Conservation (phyloP, 2,329 filamentous ascomycete genomes). For the Aspergillus sojae region DNA sequence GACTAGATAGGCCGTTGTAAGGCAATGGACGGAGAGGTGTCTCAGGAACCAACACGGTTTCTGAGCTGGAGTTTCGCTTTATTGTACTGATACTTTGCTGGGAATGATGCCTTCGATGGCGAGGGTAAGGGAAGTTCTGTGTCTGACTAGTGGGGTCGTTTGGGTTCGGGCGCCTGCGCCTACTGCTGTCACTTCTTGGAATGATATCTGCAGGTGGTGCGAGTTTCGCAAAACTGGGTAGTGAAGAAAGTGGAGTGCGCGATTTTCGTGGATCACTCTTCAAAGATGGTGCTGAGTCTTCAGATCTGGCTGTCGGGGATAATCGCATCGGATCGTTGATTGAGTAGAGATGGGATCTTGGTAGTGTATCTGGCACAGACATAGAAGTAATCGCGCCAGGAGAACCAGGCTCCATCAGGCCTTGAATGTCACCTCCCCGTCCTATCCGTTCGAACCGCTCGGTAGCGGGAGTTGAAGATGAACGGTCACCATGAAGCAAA, state of each 20-base stretch:
- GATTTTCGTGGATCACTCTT: slow-evolving; percentile 21
- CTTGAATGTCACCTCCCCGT: slow-evolving; percentile 21
- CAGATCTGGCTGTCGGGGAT: slow-evolving; percentile 17
- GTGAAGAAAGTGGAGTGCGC: slow-evolving; percentile 20
- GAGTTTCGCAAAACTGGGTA: slow-evolving; percentile 33
- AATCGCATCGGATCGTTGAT: slow-evolving; percentile 13
- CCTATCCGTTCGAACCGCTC: slow-evolving; percentile 56
- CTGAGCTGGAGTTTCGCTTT: slow-evolving; percentile 23
- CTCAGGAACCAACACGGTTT: slow-evolving; percentile 28
- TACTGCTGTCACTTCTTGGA: slow-evolving; percentile 31
- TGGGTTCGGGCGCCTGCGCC: slow-evolving; percentile 42
- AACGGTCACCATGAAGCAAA: slow-evolving; percentile 69
- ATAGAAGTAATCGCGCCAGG: slow-evolving; percentile 21
- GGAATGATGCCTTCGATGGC: slow-evolving; percentile 36
- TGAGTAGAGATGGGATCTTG: slow-evolving; percentile 13
- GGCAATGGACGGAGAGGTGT: slow-evolving; percentile 35
- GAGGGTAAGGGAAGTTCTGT: slow-evolving; percentile 26
- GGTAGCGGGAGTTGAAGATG: slow-evolving; percentile 58
- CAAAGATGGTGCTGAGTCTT: slow-evolving; percentile 15
- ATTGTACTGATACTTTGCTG: slow-evolving; percentile 31
- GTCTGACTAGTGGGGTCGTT: slow-evolving; percentile 30
- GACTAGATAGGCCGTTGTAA: slow-evolving; percentile 26
- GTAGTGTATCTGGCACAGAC: slow-evolving; percentile 23
- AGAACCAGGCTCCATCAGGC: slow-evolving; percentile 27
- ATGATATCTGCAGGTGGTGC: slow-evolving; percentile 50